Conservation (phyloP, 257 asterid species). For the Solanum gandarillasii region DNA sequence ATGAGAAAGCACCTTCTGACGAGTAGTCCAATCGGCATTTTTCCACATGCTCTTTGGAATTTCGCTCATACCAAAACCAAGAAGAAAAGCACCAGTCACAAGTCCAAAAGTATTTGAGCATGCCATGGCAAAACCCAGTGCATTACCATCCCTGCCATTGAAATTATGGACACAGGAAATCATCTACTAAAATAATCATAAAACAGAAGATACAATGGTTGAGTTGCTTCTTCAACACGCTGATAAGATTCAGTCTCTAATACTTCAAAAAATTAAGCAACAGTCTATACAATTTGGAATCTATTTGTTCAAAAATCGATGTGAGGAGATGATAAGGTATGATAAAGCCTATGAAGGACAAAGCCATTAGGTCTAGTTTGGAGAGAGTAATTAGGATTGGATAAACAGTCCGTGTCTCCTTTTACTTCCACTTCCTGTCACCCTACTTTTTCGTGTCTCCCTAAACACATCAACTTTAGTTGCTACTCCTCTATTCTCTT, state of each 20-base stretch:
- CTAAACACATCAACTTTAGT: not conserved
- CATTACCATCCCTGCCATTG: conserved; percentile 51
- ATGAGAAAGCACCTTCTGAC: conserved; percentile 94
- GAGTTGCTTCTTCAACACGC: not conserved
- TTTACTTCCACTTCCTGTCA: not conserved
- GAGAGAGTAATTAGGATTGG: not conserved
- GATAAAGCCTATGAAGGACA: not conserved
- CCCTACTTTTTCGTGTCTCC: not conserved
- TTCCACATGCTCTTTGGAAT: conserved; percentile 91
- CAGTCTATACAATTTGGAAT: not conserved
- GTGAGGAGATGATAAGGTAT: not conserved
- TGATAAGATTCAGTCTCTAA: not conserved
- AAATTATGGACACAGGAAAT: conserved; percentile 6
- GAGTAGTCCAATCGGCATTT: conserved; percentile 93
- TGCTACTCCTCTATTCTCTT: not conserved
- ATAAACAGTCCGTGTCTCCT: not conserved
- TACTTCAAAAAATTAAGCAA: not conserved
- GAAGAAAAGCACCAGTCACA: conserved; percentile 98
- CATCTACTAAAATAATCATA: not conserved
- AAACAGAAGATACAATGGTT: not conserved
- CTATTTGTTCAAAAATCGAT: not conserved
- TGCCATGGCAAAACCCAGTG: conserved; percentile 93
- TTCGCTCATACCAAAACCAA: conserved; percentile 97
- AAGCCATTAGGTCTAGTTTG: not conserved
- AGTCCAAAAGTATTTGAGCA: conserved; percentile 99